Percentiles rank a stretch among this genome's conserved stretches.
Evolutionary conservation across 371 early-diverging fungal species (phyloP).

Genomic region (Sporodiniella umbellata): DNA sequence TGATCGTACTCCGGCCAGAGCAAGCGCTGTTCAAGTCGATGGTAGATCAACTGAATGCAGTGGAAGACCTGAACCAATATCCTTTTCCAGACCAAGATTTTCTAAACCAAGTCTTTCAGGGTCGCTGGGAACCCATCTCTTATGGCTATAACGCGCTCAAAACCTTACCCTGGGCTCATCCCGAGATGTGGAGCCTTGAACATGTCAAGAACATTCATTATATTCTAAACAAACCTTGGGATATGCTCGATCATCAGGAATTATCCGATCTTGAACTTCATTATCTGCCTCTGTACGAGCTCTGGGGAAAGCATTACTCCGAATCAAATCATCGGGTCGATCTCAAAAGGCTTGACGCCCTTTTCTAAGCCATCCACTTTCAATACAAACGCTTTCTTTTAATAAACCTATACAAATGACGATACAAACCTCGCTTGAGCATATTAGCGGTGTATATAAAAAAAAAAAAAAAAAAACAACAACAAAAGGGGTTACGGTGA

Average conservation of each 20-base stretch:
- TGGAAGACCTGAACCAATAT: slow-evolving; percentile 26
- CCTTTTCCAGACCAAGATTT: slow-evolving; percentile 58
- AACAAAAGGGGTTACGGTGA: no score
- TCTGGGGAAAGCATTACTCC: slow-evolving; percentile 26
- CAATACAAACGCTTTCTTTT: no score
- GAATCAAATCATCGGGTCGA: background rate
- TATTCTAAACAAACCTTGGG: slow-evolving; percentile 38
- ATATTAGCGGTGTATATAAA: no score
- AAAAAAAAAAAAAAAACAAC: no score
- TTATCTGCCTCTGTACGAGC: slow-evolving; percentile 24
- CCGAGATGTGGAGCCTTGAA: slow-evolving; percentile 38
- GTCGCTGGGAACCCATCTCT: slow-evolving; percentile 33
- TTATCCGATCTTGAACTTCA: slow-evolving; percentile 11
- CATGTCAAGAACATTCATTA: slow-evolving; percentile 34
- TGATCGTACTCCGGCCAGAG: slow-evolving; percentile 47
- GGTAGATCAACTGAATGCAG: slow-evolving; percentile 12
- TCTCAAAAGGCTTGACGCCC: background rate
- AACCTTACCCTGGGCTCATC: slow-evolving; percentile 42
- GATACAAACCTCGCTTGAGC: no score
- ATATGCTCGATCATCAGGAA: slow-evolving; percentile 7
- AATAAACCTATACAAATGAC: no score
- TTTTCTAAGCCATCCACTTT: no score
- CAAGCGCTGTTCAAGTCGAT: slow-evolving; percentile 22
- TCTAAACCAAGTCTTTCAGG: slow-evolving; percentile 44
- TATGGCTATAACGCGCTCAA: slow-evolving; percentile 56